Evolutionary conservation across 352 stramenopile genomes (phyloP).

Genomic region (Paralagenidium karlingii): DNA sequence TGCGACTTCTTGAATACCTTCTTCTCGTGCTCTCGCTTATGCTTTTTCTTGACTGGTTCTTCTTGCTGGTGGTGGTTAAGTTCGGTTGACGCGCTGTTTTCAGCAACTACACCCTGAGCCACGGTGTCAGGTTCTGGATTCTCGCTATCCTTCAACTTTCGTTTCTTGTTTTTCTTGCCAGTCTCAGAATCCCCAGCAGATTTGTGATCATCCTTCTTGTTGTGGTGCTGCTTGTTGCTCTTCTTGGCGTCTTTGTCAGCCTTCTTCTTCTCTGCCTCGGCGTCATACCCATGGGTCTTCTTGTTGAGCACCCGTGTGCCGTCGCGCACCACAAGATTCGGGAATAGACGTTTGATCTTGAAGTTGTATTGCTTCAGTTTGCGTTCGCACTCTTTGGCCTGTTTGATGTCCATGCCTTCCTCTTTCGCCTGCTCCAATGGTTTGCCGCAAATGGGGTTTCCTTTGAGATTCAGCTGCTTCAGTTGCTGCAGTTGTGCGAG

Average conservation of each 20-base stretch:
- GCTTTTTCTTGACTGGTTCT: constrained; percentile 3
- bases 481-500: constrained; percentile 41
- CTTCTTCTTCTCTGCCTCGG: constrained; percentile 43
- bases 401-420: constrained; percentile 36
- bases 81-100: constrained; percentile 12
- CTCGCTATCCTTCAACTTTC: constrained; percentile 12
- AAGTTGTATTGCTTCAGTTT: constrained; percentile 85
- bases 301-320: constrained; percentile 67
- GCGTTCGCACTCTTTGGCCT: constrained; percentile 49
- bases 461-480: constrained; percentile 67
- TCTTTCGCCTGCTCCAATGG: constrained; percentile 29
- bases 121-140: constrained; percentile 4
- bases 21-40: constrained; percentile 9
- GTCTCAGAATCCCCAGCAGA: no score
- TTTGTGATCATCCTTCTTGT: constrained; percentile 8
- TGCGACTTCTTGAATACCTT: constrained; percentile 7
- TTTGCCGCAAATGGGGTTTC: constrained; percentile 62
- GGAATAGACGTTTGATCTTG: constrained; percentile 81
- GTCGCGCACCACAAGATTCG: constrained; percentile 66
- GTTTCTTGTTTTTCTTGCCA: constrained; percentile 10
- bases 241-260: constrained; percentile 8
- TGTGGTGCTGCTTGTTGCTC: constrained; percentile 13
- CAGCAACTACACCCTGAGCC: constrained; percentile 8
- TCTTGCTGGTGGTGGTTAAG: constrained; percentile 8
- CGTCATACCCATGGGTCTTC: constrained; percentile 70